Conservation (phyloP, 2,329 filamentous ascomycete species). For the Cladophialophora carrionii region DNA sequence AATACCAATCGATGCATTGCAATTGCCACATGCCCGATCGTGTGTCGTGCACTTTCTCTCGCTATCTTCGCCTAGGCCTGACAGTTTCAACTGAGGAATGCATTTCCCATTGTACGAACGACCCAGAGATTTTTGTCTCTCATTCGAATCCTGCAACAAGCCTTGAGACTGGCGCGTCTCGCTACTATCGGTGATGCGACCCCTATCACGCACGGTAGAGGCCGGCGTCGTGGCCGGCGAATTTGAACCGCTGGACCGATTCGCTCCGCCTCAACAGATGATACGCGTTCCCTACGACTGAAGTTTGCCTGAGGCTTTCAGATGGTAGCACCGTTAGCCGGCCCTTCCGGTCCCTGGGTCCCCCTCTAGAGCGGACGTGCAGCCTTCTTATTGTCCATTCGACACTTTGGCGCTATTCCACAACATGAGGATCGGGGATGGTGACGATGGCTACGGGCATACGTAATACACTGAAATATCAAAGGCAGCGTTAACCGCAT, state of each 20-base stretch:
- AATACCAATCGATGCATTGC: neutral
- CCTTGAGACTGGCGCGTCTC: neutral
- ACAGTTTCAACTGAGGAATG: neutral
- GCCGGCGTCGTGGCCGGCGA: no score
- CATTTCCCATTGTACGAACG: neutral
- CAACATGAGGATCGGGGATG: neutral
- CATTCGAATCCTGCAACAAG: neutral
- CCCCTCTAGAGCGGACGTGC: neutral
- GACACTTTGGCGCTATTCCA: no score
- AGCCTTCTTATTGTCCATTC: neutral
- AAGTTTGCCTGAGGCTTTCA: no score
- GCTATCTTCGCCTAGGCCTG: neutral
- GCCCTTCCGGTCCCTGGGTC: no score
- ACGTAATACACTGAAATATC: neutral
- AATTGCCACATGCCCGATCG: neutral
- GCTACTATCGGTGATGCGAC: no score
- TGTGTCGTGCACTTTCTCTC: neutral
- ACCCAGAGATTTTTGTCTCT: neutral
- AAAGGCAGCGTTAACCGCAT: neutral
- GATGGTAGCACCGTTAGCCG: no score
- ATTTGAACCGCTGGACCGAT: no score
- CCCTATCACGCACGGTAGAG: no score
- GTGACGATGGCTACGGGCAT: neutral
- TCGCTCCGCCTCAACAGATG: no score
- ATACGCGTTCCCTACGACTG: no score